Evolutionary conservation across 352 stramenopile genomes (phyloP), one percentile per base, ranked within the genome.

Genomic region (Pythium phragmitis): DNA sequence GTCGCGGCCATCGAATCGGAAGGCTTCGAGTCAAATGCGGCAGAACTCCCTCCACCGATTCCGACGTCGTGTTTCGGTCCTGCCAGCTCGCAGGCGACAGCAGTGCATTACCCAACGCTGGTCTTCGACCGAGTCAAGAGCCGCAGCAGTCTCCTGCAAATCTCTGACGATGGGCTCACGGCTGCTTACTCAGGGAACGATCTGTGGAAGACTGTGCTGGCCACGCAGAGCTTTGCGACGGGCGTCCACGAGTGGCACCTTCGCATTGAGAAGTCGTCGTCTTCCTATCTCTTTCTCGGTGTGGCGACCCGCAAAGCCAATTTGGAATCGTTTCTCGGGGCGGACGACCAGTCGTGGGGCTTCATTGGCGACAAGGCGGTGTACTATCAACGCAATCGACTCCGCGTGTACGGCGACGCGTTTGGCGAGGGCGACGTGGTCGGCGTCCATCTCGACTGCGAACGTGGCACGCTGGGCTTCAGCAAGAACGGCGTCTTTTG

Each of bases 331-430:
- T 99, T 99, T 71, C 81, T 99, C 21, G 98, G 98, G 1, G 92
- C 96, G 9, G 97, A 99, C 60, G 92, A 97, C 33, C 86, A 99
- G 43, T 98, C 96, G 0, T 99, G 97, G 97, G 98, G 98, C 9
- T 98, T 98, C 57, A 99, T 99, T 57, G 98, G 97, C 0, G 98
- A 99, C 55, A 96, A 98, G 68, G 96, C 96, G n/a, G 75, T 99
- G 14, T 99, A 99, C 72, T 98, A 99, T 67, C 96, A 98, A 63
- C 82, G 97, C 23, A 97, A 96, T 60, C 98, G 98, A 9, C 55
- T 97, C 8, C 91, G 87, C 7, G 71, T 89, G 26, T 98, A 96
- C 53, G 92, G 93, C 7, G 87, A 94, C 14, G 66, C 47, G 2
- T 98, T 97, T 69, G 69, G 71, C 0, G 83, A 96, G 72, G 90